Conservation (phyloP, 306 rosid genomes). For the Nissolia schottii region DNA sequence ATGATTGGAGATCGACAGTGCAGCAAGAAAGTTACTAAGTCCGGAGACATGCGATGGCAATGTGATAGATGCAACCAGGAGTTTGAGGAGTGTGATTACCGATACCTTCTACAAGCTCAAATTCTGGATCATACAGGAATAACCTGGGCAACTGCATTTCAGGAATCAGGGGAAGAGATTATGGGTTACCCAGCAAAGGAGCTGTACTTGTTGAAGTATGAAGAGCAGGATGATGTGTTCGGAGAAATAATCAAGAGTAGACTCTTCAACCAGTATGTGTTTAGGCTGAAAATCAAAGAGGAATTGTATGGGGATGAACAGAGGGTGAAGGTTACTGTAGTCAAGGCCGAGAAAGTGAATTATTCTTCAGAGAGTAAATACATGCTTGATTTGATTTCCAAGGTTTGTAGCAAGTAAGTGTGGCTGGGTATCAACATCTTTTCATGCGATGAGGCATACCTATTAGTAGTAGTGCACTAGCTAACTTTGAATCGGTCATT, state of each 20-base stretch:
- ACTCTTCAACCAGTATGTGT: constrained; percentile 62
- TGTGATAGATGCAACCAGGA: constrained; percentile 96
- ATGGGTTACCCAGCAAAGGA: constrained; percentile 76
- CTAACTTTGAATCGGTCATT: background rate
- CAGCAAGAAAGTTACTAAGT: constrained; percentile 74
- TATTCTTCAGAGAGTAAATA: constrained; percentile 64
- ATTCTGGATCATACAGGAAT: constrained; percentile 81
- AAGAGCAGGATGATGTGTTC: constrained; percentile 67
- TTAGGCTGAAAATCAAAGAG: constrained; percentile 84
- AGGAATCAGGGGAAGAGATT: constrained; percentile 92
- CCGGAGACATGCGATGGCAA: constrained; percentile 60
- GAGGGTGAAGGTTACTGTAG: constrained; percentile 77
- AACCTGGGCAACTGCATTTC: constrained; percentile 96
- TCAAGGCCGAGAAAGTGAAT: constrained; percentile 78
- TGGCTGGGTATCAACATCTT: constrained; percentile 1
- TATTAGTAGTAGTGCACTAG: background rate
- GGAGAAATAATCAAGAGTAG: constrained; percentile 59
- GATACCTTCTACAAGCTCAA: constrained; percentile 98
- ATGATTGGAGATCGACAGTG: constrained; percentile 96
- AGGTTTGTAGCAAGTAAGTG: constrained; percentile 40
- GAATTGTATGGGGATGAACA: constrained; percentile 87
- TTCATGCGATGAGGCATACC: background rate
- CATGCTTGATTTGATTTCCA: constrained; percentile 63
- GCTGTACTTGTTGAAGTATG: constrained; percentile 67
- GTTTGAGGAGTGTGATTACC: constrained; percentile 85